Conservation (phyloP, 345 rosid species). For the Euphorbia peplus region DNA sequence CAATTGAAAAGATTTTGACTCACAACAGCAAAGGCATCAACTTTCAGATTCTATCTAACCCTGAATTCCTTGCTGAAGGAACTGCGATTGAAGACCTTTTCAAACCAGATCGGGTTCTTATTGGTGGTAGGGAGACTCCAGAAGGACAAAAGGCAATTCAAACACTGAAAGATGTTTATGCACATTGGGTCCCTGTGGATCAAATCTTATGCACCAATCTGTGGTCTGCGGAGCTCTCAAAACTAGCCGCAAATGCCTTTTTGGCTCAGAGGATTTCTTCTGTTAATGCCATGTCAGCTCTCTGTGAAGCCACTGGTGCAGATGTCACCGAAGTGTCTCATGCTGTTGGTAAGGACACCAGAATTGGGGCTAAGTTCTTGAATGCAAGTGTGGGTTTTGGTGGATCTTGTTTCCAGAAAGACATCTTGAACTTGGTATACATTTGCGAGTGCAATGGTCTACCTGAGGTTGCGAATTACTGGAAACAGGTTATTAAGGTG, state of each 20-base stretch:
- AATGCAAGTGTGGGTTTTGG: conserved; percentile 33
- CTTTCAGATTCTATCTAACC: conserved; percentile 32
- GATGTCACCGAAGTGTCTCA: conserved; percentile 29
- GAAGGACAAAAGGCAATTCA: conserved; percentile 25
- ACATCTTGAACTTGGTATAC: conserved; percentile 29
- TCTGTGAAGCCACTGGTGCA: conserved; percentile 29
- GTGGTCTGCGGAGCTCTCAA: conserved; percentile 34
- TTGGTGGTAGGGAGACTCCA: conserved; percentile 32
- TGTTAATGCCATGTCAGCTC: conserved; percentile 27
- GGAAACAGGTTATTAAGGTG: conserved; percentile 33
- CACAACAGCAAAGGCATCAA: conserved; percentile 32
- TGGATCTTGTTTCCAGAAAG: conserved; percentile 30
- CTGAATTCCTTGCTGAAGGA: conserved; percentile 34
- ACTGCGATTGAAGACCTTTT: conserved; percentile 33
- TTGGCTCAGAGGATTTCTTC: conserved; percentile 29
- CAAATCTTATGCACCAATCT: conserved; percentile 30
- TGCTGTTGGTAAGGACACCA: conserved; percentile 29
- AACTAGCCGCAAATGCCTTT: conserved; percentile 34
- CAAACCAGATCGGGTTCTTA: conserved; percentile 29
- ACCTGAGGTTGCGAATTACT: conserved; percentile 26
- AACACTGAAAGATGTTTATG: conserved; percentile 26
- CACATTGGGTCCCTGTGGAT: conserved; percentile 33
- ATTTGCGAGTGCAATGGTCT: conserved; percentile 33
- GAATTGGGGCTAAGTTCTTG: conserved; percentile 33
- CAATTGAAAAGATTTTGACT: conserved; percentile 28